A percentile compares a stretch with the other conserved stretches of the same genome.
Conservation (phyloP, 306 rosid species). For the Cucumis cinereus region DNA sequence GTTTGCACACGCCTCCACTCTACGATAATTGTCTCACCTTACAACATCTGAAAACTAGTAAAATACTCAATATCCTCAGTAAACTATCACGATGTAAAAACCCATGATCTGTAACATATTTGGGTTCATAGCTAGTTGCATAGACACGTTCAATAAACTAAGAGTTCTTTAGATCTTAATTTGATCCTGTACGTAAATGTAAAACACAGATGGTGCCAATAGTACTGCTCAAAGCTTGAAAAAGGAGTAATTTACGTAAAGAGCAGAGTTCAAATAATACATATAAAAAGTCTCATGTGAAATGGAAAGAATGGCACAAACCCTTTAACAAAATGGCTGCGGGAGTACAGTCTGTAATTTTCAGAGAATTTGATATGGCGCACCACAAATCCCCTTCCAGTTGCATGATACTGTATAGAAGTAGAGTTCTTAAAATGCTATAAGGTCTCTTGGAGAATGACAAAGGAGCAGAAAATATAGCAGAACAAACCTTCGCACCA, state of each 20-base stretch:
- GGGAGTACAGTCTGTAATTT: conserved; percentile 89
- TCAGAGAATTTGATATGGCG: conserved; percentile 84
- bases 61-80: too few relatives aligned
- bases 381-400: conserved; percentile 94
- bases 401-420: conserved; percentile 77
- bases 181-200: background rate
- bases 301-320: conserved; percentile 21
- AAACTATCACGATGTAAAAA: too few relatives aligned
- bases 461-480: conserved; percentile 2
- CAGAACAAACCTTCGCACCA: conserved; percentile 76
- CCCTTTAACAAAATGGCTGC: conserved; percentile 98
- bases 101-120: too few relatives aligned
- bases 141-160: background rate
- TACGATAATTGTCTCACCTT: background rate
- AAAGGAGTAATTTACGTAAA: background rate
- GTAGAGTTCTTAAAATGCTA: conserved; percentile 8
- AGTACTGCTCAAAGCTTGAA: background rate
- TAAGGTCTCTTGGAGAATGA: background rate
- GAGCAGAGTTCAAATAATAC: background rate
- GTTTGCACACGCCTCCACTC: background rate
- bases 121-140: too few relatives aligned
- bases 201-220: background rate
- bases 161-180: background rate
- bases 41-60: too few relatives aligned
- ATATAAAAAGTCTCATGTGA: background rate